Base-by-base conservation (phyloP, 495 filamentous ascomycete genomes). In the Venustampulla echinocandica region DNA sequence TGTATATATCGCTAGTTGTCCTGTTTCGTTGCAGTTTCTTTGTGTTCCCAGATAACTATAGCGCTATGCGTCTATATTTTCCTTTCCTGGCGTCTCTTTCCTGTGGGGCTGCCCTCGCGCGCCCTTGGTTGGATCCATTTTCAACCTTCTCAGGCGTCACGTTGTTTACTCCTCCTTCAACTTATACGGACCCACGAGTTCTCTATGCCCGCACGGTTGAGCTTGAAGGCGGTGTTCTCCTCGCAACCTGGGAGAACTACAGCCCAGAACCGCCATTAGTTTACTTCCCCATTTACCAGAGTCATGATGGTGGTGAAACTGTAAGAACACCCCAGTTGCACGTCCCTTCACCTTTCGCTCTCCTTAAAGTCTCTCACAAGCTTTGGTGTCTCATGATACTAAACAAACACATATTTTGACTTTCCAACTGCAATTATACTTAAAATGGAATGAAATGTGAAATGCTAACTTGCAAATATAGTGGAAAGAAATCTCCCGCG, bases 241-340 rank as follows among this genome's bases (percentile, higher is more conserved):
- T 81, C n/a, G 74, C 77, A n/a, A 85, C 80, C 10, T 80, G 79
- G 75, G 76, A 76, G 53, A 76, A 79, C 58, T 80, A 80, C 56
- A 70, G 64, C 4, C 73, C 71, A 1, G 69, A 74, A 50, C 75
- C 69, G n/a, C 76, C 75, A 2, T 36, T 61, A 6, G 73, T 75
- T 0, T 78, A 77, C 59, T 83, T 82, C 56, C 81, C 81, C 34
- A 73, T 85, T 54, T 85, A 77, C 56, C 65, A 74, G 42, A 82
- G 77, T 33, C 64, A 59, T 20, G 80, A 86, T 55, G 57, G 64
- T 18, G 83, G 82, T 2, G 61, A 68, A 18, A 79, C 71, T 6
- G 33, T 35, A 35, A 35, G 33, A 35, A n/a, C 7, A 30, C 27
- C 6, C 6, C 6, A 6, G 7, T 13, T 30, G 27, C 27, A 7